Percentiles rank a stretch among this genome's conserved stretches.
phyloP scores from a whole-genome alignment of 805 yeast species.

The Starmerella scarabaei region DNA sequence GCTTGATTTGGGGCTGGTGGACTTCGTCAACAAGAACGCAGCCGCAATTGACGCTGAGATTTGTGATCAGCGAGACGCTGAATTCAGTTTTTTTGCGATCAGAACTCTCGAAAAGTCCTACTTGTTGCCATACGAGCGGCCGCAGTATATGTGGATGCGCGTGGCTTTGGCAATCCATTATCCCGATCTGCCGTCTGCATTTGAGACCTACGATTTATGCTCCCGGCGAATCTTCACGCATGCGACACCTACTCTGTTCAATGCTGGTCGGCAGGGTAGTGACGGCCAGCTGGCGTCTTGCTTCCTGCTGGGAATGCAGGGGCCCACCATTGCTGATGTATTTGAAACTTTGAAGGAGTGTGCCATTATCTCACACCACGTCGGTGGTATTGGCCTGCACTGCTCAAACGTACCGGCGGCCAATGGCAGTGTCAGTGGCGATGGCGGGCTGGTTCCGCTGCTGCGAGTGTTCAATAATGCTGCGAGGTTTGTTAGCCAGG shows the following conservation, averaged over 20 bases:
- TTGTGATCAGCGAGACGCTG: conserved; percentile 54
- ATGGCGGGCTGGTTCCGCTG: conserved; percentile 88
- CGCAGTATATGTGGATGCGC: conserved; percentile 75
- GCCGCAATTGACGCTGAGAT: conserved; percentile 55
- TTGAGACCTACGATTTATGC: conserved; percentile 76
- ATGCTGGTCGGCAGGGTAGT: conserved; percentile 61
- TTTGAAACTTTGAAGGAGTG: conserved; percentile 73
- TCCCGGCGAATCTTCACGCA: conserved; percentile 73
- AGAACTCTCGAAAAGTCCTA: conserved; percentile 75
- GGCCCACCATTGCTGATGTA: conserved; percentile 87
- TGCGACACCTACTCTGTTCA: conserved; percentile 87
- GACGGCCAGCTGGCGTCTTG: conserved; percentile 76
- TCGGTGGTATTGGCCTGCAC: conserved; percentile 90
- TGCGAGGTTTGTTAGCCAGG: conserved; percentile 91
- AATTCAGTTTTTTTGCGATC: conserved; percentile 71
- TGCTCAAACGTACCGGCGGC: conserved; percentile 64
- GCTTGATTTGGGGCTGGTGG: conserved; percentile 35
- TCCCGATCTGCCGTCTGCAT: conserved; percentile 40
- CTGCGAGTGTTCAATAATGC: conserved; percentile 83
- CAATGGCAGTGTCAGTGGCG: conserved; percentile 60
- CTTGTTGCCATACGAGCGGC: conserved; percentile 62
- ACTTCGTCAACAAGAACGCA: conserved; percentile 44
- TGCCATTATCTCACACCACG: conserved; percentile 79
- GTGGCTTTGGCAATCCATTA: conserved; percentile 79
- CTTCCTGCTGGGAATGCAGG: conserved; percentile 76